A percentile compares a stretch with the other conserved stretches of the same genome.
Conservation (phyloP, 139 green algal genomes). For the Nannochloris sp. region DNA sequence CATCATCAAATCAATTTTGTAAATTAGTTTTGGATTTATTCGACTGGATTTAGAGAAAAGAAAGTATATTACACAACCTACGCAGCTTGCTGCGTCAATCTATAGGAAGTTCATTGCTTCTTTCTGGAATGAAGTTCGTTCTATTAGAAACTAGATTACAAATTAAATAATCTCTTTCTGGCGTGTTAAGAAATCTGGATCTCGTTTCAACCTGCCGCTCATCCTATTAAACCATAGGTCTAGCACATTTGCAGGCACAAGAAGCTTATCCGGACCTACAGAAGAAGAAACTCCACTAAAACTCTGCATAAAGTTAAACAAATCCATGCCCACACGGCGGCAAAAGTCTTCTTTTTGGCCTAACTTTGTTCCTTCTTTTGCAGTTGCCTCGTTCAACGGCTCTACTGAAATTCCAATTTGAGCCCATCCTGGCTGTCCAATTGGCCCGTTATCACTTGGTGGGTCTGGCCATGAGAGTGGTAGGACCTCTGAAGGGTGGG, state of each 20-base stretch:
- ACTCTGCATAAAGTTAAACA: slow-evolving; percentile 39
- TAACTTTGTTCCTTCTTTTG: slow-evolving; percentile 32
- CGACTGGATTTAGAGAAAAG: too few species aligned
- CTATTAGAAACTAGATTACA: background rate
- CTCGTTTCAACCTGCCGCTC: slow-evolving; percentile 14
- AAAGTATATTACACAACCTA: too few species aligned
- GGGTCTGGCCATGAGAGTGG: slow-evolving; percentile 22
- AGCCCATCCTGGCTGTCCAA: background rate
- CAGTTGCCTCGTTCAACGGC: slow-evolving; percentile 16
- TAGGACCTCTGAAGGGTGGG: slow-evolving; percentile 19
- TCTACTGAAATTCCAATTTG: slow-evolving; percentile 16
- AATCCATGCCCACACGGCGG: slow-evolving; percentile 38
- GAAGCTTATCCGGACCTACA: slow-evolving; percentile 28
- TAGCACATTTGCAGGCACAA: slow-evolving; percentile 29
- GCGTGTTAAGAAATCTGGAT: slow-evolving; percentile 36
- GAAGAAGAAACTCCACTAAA: slow-evolving; percentile 18
- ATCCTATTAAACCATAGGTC: slow-evolving; percentile 34
- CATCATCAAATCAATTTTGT: too few species aligned
- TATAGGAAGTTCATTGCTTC: background rate
- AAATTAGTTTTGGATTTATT: too few species aligned
- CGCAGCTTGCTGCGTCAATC: too few species aligned
- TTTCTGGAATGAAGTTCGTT: background rate
- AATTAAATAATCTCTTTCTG: slow-evolving; percentile 8
- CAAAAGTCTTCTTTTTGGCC: slow-evolving; percentile 48
- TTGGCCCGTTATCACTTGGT: background rate